phyloP scores from a whole-genome alignment of 2,329 filamentous ascomycete genomes.

The Penicillium polonicum region DNA sequence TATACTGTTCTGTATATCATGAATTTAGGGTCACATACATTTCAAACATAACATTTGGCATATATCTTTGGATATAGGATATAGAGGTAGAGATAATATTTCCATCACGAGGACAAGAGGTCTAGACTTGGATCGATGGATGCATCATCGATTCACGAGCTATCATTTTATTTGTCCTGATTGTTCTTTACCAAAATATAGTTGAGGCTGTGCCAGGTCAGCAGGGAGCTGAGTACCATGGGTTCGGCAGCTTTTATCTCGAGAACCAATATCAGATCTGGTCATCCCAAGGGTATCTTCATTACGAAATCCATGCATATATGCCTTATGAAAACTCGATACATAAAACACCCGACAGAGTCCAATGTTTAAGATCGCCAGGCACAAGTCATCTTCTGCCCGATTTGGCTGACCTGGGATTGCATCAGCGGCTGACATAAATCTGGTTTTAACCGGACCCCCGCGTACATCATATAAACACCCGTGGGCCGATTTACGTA shows the following conservation, averaged over 20 bases:
- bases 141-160: background rate
- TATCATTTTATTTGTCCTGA: too few species aligned
- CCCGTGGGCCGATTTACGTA: background rate
- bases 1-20: conserved; percentile 4
- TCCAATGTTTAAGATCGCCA: conserved; percentile 2
- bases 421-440: conserved; percentile 5
- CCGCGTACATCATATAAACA: too few species aligned
- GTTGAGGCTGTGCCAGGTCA: background rate
- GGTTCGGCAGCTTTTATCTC: background rate
- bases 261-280: background rate
- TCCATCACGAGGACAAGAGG: background rate
- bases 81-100: background rate
- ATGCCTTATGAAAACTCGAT: background rate
- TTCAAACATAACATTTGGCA: background rate
- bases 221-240: background rate
- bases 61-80: background rate
- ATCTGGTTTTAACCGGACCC: background rate
- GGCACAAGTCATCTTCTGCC: background rate
- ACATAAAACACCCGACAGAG: background rate
- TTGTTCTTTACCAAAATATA: background rate
- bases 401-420: background rate
- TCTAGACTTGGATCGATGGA: background rate
- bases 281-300: background rate
- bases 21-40: background rate
- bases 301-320: background rate